Percentiles rank a stretch among this genome's conserved stretches.
Evolutionary conservation across 768 basidiomycete species (phyloP).

Genomic region (Boletus reticulatus): DNA sequence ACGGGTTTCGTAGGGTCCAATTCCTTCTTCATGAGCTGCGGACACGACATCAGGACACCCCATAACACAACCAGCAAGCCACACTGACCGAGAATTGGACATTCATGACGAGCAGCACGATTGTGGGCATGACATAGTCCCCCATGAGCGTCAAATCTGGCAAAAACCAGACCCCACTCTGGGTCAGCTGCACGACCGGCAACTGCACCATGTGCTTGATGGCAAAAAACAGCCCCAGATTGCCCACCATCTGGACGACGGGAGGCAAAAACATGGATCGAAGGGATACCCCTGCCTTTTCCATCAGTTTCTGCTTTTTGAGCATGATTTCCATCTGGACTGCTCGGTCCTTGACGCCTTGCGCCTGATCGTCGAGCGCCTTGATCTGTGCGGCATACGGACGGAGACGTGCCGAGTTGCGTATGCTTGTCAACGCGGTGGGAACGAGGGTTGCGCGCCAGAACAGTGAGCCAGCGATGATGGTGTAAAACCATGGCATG

Average conservation of each 20-base stretch:
- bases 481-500: constrained; percentile 84
- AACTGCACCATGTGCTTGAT: constrained; percentile 67
- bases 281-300: constrained; percentile 64
- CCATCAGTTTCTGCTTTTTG: constrained; percentile 52
- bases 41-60: constrained; percentile 2
- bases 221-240: constrained; percentile 82
- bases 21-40: constrained; percentile 48
- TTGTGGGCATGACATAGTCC: constrained; percentile 66
- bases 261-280: constrained; percentile 51
- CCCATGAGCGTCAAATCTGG: constrained; percentile 85
- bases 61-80: background rate
- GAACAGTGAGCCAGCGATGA: constrained; percentile 60
- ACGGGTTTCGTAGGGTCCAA: constrained; percentile 51
- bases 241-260: constrained; percentile 71
- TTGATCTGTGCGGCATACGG: constrained; percentile 48
- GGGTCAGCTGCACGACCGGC: constrained; percentile 70
- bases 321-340: constrained; percentile 42
- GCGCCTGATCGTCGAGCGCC: constrained; percentile 44
- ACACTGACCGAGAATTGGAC: constrained; percentile 62
- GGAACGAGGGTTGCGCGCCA: constrained; percentile 64
- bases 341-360: constrained; percentile 35
- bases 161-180: constrained; percentile 72
- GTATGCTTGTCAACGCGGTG: constrained; percentile 53
- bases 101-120: constrained; percentile 59
- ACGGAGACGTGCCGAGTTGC: constrained; percentile 46